Evolutionary conservation across 176 grass and related monocot genomes (phyloP).

Genomic region (Pontederia crassipes): DNA sequence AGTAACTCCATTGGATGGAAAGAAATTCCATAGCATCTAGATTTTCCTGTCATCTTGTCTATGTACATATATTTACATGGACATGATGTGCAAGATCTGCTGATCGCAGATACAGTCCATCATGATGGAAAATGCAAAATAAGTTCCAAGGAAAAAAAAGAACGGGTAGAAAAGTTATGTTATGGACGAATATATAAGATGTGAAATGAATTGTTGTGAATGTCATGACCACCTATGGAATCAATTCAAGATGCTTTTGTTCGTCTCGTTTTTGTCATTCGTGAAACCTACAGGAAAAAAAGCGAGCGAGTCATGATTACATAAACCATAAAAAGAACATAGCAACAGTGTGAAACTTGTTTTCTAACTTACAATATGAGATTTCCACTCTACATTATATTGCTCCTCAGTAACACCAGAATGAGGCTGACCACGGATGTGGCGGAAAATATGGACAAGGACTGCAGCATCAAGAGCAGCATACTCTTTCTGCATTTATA

Average conservation of each 20-base stretch:
- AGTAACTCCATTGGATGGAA: too few relatives aligned
- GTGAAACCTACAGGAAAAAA: slow-evolving; percentile 26
- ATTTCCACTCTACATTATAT: slow-evolving; percentile 68
- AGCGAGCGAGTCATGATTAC: neutral
- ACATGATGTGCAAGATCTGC: too few relatives aligned
- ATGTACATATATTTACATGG: too few relatives aligned
- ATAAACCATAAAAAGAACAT: neutral
- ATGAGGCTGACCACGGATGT: slow-evolving; percentile 46
- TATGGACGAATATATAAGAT: too few relatives aligned
- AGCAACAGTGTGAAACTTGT: neutral
- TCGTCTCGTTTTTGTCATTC: slow-evolving; percentile 14
- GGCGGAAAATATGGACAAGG: slow-evolving; percentile 85
- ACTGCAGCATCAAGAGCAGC: slow-evolving; percentile 84
- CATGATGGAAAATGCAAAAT: too few relatives aligned
- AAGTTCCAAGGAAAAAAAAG: too few relatives aligned
- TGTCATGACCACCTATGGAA: neutral
- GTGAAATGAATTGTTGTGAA: slow-evolving; percentile 1
- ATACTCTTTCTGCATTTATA: slow-evolving; percentile 72
- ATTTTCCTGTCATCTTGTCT: too few relatives aligned
- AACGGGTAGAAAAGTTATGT: too few relatives aligned
- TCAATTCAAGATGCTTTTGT: slow-evolving; percentile 20
- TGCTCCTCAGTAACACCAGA: slow-evolving; percentile 38
- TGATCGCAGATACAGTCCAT: too few relatives aligned
- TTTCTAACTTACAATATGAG: slow-evolving; percentile 61
- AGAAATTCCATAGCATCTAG: too few relatives aligned